Base-by-base conservation (phyloP, 1,284 basidiomycete genomes). In the Athelia sp. region DNA sequence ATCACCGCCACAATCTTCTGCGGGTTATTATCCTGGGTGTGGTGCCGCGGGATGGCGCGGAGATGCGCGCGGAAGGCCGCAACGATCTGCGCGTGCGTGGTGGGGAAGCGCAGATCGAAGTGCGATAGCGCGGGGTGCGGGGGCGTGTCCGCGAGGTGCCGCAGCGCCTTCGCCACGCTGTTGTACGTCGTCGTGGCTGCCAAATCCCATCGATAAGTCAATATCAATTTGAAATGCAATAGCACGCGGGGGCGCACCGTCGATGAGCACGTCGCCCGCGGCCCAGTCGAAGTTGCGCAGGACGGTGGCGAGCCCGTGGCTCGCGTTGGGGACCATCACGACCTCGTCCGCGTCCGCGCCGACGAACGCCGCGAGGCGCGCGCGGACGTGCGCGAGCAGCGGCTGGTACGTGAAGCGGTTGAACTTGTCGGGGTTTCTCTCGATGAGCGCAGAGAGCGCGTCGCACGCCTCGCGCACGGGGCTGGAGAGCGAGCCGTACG, bases 1-100 rank as follows among this genome's bases (percentile, higher is more conserved):
- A 96, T 78, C 8, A 95, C 62, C 0, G 84, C 84, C 18, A 94
- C 74, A 11, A 84, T 72, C 63, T 81, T 83, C 38, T 62, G 57
- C 52, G 60, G 57, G 49, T 66, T 70, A 31, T 67, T 3, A 50
- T 51, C 17, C 52, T 58, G 11, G 64, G 69, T 54, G 0, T 61
- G 57, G 17, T 58, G 54, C 15, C 40, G 50, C 26, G 40, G 58
- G 42, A 52, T 45, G 57, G 61, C 54, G 62, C 56, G 53, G 47
- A 76, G 50, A 50, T 78, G 69, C 31, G 65, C 67, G 17, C 74
- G 70, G 57, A 89, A 90, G 4, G 60, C 56, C 0, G 70, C 61
- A 17, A 92, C 47, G 45, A 93, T 83, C 1, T 75, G 72, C 0
- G 69, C 68, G 47, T 81, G 84, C 1, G 79, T 76, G 31, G 74